Base-by-base conservation (phyloP, 148 eudicot species). In the Silene uniflora region DNA sequence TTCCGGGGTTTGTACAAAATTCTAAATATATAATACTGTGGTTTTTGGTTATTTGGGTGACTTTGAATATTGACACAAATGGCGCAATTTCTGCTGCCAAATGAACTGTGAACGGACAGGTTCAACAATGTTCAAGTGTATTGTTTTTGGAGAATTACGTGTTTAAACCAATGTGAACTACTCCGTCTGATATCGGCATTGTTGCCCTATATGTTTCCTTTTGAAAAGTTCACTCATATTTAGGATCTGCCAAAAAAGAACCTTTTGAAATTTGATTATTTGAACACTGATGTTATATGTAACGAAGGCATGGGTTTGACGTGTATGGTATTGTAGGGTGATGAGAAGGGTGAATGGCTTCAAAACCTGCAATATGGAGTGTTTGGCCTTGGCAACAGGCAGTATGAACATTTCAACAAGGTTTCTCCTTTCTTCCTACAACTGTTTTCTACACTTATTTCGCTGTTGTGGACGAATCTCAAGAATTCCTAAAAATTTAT, bases 401-500 rank as follows among this genome's bases (percentile, higher is more conserved):
- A 92, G 29, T 95, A 95, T 79, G 98, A 92, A 74, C 98, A 95
- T 88, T 92, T 95, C 76, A 95, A 95, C 88, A 92, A 92, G 98
- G 98, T 94, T 54, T 64, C 24, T 3, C 32, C 70, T 21, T 79
- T 68, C 14, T 76, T 62, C 21, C 63, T 24, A 27, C 16, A n/a
- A 47, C 46, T 32, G 35, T 27, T 7, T 49, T 73, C 19, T 16
- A 6, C 14, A 3, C 42, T 74, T n/a, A 24, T 18, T 44, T 13
- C 7, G 17, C 22, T 25, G 70, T 18, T 6, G 27, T 67, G 7
- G 3, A 62, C n/a, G 24, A 67, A 19, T 17, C 21, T 47, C 22
- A 19, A 24, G 72, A 29, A 55, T 27, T 61, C 39, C 23, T 49
- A 25, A 55, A 10, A 19, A 24, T 59, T 69, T 66, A 32, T 66